Base-by-base conservation (phyloP, 2,329 filamentous ascomycete genomes). In the Leptographium flavum region DNA sequence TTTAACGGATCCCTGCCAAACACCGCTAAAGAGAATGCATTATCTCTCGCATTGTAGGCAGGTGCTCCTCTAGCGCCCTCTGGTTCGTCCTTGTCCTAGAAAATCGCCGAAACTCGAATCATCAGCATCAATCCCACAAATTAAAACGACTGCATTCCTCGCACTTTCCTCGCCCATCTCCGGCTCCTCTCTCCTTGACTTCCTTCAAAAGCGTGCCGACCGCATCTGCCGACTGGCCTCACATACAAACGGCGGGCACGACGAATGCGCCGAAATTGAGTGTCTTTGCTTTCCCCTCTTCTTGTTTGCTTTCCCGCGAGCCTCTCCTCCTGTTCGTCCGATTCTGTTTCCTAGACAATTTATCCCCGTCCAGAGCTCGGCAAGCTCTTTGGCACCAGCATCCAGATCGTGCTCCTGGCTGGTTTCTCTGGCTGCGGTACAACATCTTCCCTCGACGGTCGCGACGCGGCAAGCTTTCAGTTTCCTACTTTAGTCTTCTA, bases 41-140 rank as follows among this genome's bases (percentile, higher is more conserved):
- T 33, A 33, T 19, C 19, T 7, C 19, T 35, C n/a, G n/a, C n/a
- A n/a, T n/a, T n/a, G n/a, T n/a, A n/a, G n/a, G 11, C 36, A 23
- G 8, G n/a, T 41, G n/a, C 21, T 32, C 21, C 30, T 42, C 40
- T 45, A 39, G 43, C 43, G 43, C 35, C 14, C 32, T 41, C 28
- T 9, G 13, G 28, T 28, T 28, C 27, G 17, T 41, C 21, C 39
- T 27, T 25, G 31, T 37, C 37, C 32, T 31, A 30, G 27, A 42
- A 46, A 39, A 23, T 41, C 40, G 25, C 42, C 47, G 48, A 47
- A 49, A 49, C 47, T 31, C 37, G 17, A 30, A 32, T 46, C 47
- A n/a, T 31, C 39, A 35, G 32, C 43, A 43, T 44, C 47, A 9
- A 32, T 13, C 33, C n/a, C 35, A 37, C n/a, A 36, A 21, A 30